Evolutionary conservation across 2,329 filamentous ascomycete species (phyloP), one percentile per base, ranked within the genome.

Genomic region (Pseudonectria foliicola): DNA sequence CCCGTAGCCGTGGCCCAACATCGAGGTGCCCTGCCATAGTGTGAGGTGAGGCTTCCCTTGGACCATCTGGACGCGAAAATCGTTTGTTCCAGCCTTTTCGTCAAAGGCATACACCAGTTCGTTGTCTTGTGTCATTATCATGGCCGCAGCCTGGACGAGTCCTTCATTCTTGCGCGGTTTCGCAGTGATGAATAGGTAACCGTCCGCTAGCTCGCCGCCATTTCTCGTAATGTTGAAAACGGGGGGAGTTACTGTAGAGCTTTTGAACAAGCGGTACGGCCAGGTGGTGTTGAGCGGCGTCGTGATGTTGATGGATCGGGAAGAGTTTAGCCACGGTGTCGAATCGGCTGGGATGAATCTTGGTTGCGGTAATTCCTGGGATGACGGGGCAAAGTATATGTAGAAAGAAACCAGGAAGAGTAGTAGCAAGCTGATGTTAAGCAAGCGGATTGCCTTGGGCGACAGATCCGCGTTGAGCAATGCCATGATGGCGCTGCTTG

Each of bases 21-120:
- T 49, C 11, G 30, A 50, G 3, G 37, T 33, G 5, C 59, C 57
- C 3, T 49, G 48, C 46, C 53, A 60, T 16, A 50, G 41, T 0
- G 56, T 59, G 3, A 61, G 24, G n/a, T 53, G 53, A 4, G 52
- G 46, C 23, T 53, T 46, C 10, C 53, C 55, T n/a, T 54, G 40
- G 13, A 59, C 43, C 0, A 27, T 46, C 33, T 60, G 58, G 1
- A 53, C 49, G 0, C 43, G 46, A 30, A 56, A 43, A 4, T 51
- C 54, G 13, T 47, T 44, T 10, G 44, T 43, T 2, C 31, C 34
- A 3, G 27, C 11, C 0, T 34, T 24, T 1, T 50, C 41, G 8
- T 48, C 48, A 3, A 48, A 41, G 10, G 42, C 37, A 11, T 54
- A 61, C 4, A 61, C 34, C 15, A 60, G 46, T 25, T 60, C 55